Evolutionary conservation across 768 basidiomycete genomes (phyloP), one percentile per base, ranked within the genome.

Genomic region (Boletus vermiculosoides): DNA sequence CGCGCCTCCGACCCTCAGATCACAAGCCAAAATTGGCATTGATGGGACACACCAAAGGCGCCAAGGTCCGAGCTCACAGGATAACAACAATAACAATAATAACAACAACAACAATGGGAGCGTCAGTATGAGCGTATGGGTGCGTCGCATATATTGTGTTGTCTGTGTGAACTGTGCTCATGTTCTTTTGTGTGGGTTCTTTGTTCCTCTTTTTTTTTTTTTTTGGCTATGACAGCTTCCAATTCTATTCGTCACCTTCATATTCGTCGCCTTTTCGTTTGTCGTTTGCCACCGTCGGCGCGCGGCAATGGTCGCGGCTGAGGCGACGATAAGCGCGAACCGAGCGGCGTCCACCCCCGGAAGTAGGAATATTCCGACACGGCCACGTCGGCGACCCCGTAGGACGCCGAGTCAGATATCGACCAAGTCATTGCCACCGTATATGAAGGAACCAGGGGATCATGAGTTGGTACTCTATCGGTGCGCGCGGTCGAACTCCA

Each of bases 391-490:
- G 25, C 74, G 81, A 49, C 74, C 74, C 8, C 72, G 78, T 34
- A 79, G 88, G 37, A 91, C 88, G 5, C 87, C 91, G 4, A 91
- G 88, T 45, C 89, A 91, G 68, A 84, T 92, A 50, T 90, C 88
- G 6, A 90, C 88, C 9, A 83, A 80, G 30, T 90, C 87, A 6
- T 69, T 93, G 31, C 91, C 91, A 6, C 82, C 79, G 30, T 93
- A 93, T 63, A 88, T 83, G 75, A 91, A 91, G 71, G 90, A 93
- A 58, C 89, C 91, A 0, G 90, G 90, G 16, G 91, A 91, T 47
- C 78, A 86, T 39, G 91, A 93, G 68, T 77, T 93, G 30, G 91
- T 93, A 6, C 83, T 93, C 50, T 76, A 72, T 44, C 69, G 79
- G 80, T 82, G 57, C 60, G 76, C 25, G 2, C 8, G 11, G 11